A percentile compares a stretch with the other conserved stretches of the same genome.
These are phyloP conservation scores for Taphrina communis DNA, from an alignment of 1,139 yeast species.

Conservation along the genomic window DNA sequence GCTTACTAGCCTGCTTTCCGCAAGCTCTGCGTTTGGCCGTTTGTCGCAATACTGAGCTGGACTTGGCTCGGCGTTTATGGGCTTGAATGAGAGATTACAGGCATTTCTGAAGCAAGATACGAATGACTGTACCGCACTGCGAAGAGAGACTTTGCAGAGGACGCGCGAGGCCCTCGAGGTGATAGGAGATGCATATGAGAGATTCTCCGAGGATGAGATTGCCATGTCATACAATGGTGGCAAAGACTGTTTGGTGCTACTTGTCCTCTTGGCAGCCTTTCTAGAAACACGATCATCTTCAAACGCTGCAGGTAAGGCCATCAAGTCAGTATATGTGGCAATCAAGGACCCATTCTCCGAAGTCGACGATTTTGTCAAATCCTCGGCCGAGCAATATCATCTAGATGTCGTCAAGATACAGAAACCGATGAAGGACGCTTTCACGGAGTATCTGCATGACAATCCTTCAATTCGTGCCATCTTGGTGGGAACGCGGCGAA, in stretches of 20 bases:
- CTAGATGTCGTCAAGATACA: slow-evolving; percentile 51
- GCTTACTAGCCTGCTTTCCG: too few species aligned
- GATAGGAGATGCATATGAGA: slow-evolving; percentile 18
- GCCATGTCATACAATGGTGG: slow-evolving; percentile 89
- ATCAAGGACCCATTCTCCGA: slow-evolving; percentile 71
- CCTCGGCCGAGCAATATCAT: slow-evolving; percentile 50
- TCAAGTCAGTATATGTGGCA: slow-evolving; percentile 69
- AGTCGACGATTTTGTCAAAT: slow-evolving; percentile 57
- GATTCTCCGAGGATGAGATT: slow-evolving; percentile 58
- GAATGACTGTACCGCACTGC: slow-evolving; percentile 2
- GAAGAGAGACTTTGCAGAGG: slow-evolving; percentile 14
- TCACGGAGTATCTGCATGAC: slow-evolving; percentile 60
- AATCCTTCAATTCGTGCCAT: slow-evolving; percentile 64
- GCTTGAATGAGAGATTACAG: slow-evolving; percentile 16
- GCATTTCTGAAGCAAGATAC: slow-evolving; percentile 11
- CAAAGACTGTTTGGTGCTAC: slow-evolving; percentile 85
- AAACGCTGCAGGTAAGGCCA: slow-evolving; percentile 44
- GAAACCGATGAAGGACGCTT: slow-evolving; percentile 66
- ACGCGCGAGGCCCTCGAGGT: slow-evolving; percentile 28
- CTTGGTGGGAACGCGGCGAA: slow-evolving; percentile 78
- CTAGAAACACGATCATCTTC: slow-evolving; percentile 53
- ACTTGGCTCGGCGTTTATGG: slow-evolving; percentile 9
- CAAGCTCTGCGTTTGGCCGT: background rate
- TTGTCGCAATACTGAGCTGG: background rate
- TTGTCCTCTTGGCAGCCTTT: slow-evolving; percentile 60